Evolutionary conservation across 2,329 filamentous ascomycete species (phyloP).

Genomic region (Colletotrichum gloeosporioides): DNA sequence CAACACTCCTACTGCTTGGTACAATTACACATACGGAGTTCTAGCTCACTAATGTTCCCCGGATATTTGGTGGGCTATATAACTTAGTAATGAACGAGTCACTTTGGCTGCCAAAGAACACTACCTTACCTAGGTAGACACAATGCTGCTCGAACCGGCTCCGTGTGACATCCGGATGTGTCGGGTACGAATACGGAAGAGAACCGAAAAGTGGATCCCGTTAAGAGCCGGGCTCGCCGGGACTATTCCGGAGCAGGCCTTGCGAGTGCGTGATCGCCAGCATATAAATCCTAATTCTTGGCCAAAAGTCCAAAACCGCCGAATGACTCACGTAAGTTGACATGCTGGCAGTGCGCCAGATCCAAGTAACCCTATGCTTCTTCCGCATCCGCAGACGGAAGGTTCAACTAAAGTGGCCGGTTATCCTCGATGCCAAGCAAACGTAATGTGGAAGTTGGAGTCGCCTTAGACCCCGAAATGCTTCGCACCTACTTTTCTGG

Average conservation of each 20-base stretch:
- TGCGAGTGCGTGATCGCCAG: not conserved
- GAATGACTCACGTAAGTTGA: not conserved
- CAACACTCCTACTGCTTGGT: not conserved
- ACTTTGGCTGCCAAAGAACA: not conserved
- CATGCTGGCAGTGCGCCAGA: not conserved
- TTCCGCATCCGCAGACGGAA: not conserved
- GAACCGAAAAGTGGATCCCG: not conserved
- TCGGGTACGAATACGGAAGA: not conserved
- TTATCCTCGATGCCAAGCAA: slow-evolving; percentile 1
- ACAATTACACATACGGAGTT: not conserved
- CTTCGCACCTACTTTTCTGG: slow-evolving; percentile 17
- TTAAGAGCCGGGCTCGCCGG: not conserved
- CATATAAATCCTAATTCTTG: not conserved
- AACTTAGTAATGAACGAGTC: not conserved
- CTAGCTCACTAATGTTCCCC: not conserved
- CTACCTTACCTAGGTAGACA: not conserved
- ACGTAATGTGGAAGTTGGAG: not conserved
- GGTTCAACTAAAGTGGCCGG: not conserved
- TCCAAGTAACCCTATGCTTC: not conserved
- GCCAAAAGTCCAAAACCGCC: not conserved
- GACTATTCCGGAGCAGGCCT: not conserved
- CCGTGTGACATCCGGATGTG: not conserved
- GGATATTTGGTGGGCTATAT: not conserved
- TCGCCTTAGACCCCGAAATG: not conserved
- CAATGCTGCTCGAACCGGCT: not conserved